Percentiles rank a stretch among this genome's conserved stretches.
Conservation (phyloP, 2,329 filamentous ascomycete genomes). For the Fusarium sarcochroum region DNA sequence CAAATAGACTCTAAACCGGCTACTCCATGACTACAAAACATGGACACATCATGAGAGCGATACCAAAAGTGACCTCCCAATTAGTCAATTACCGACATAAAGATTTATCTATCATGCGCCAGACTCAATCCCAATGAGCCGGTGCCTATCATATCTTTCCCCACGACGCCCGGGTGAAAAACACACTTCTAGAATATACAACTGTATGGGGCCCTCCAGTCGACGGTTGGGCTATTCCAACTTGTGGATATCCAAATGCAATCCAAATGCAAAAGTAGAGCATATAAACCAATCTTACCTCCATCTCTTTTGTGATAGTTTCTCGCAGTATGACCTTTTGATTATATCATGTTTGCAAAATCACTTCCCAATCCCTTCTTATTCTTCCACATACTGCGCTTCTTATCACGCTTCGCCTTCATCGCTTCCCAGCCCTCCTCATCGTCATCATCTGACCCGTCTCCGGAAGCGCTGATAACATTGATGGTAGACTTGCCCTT, state of each 20-base stretch:
- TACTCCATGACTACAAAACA: conserved; percentile 11
- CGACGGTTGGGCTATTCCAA: conserved; percentile 38
- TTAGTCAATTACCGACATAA: conserved; percentile 51
- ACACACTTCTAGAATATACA: conserved; percentile 51
- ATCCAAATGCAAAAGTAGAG: conserved; percentile 48
- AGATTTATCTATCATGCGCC: conserved; percentile 52
- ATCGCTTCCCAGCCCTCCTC: conserved; percentile 79
- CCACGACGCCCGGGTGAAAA: conserved; percentile 49
- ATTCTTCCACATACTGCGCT: conserved; percentile 74
- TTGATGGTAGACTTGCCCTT: conserved; percentile 56
- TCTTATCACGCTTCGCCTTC: conserved; percentile 78
- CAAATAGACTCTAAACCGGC: conserved; percentile 3
- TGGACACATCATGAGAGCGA: conserved; percentile 15
- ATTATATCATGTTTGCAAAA: conserved; percentile 63
- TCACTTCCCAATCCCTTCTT: conserved; percentile 69
- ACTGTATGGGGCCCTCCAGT: conserved; percentile 38
- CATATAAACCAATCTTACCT: conserved; percentile 49
- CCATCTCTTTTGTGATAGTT: conserved; percentile 42
- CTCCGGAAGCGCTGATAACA: conserved; percentile 56
- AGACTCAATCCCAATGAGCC: conserved; percentile 44
- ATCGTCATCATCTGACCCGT: conserved; percentile 69
- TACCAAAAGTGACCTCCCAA: conserved; percentile 39
- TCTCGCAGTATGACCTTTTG: conserved; percentile 27
- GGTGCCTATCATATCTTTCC: conserved; percentile 47
- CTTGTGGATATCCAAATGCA: conserved; percentile 48